A percentile compares a stretch with the other conserved stretches of the same genome.
These are phyloP conservation scores for Geosmithia morbida DNA, from an alignment of 2,329 filamentous ascomycete genomes.

Conservation along the genomic window DNA sequence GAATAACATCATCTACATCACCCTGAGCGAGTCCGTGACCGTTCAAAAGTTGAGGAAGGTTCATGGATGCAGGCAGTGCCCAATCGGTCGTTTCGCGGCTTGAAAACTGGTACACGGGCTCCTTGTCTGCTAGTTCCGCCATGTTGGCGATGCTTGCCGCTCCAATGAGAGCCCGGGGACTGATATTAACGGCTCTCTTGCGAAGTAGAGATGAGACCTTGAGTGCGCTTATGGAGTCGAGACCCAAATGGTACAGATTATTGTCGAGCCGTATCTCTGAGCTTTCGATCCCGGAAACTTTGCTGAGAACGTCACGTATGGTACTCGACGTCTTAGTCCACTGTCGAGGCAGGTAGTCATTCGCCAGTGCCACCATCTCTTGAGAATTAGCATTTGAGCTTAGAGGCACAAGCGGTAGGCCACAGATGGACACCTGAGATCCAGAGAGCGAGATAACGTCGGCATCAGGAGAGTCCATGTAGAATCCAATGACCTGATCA, in stretches of 20 bases:
- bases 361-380: neutral
- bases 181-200: constrained; percentile 44
- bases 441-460: constrained; percentile 39
- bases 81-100: constrained; percentile 4
- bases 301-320: constrained; percentile 33
- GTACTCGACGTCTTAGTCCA: constrained; percentile 20
- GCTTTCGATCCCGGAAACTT: constrained; percentile 45
- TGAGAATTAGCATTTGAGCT: constrained; percentile 1
- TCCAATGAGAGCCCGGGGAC: constrained; percentile 57
- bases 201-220: constrained; percentile 62
- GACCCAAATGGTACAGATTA: constrained; percentile 69
- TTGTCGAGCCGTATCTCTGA: constrained; percentile 43
- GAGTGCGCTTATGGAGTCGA: constrained; percentile 87
- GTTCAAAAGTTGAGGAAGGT: constrained; percentile 21
- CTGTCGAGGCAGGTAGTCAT: neutral
- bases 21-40: constrained; percentile 22
- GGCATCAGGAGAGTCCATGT: constrained; percentile 33
- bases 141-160: constrained; percentile 53
- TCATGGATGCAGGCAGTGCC: constrained; percentile 19
- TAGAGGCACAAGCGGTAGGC: constrained; percentile 24
- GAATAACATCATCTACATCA: constrained; percentile 43
- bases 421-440: constrained; percentile 47
- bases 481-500: constrained; percentile 39
- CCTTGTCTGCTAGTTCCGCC: constrained; percentile 17
- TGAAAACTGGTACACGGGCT: neutral